Base-by-base conservation (phyloP, 805 yeast species). In the Kluyveromyces nonfermentans region DNA sequence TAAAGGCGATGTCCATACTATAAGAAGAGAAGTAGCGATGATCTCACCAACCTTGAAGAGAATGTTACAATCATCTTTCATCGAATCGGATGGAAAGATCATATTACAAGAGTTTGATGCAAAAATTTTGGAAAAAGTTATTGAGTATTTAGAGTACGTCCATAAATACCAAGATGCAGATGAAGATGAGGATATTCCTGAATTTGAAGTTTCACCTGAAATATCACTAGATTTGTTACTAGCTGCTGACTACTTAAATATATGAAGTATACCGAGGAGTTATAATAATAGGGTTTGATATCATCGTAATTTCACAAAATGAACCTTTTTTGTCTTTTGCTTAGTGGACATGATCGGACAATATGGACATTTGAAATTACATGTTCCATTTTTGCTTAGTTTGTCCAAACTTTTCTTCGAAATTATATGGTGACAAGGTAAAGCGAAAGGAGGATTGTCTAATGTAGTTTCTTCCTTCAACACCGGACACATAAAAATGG, bases 201-300 rank as follows among this genome's bases (percentile, higher is more conserved):
- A 85, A 44, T 93, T 93, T 63, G 83, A 84, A 32, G 78, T 93
- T 2, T 96, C 97, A 1, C 89, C 97, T 0, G 97, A 87, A 52
- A 75, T 90, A 77, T 96, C 97, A 0, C 68, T 90, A 48, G 97
- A 93, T 59, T 67, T 90, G 51, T 64, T 93, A 37, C 90, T 93
- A 32, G 96, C 95, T 20, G 96, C 97, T 1, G 98, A 93, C 59
- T 90, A 77, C 59, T 49, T 63, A 41, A 51, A 55, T 50, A 53
- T 63, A 43, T 55, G 49, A 44, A 18, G 32, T 33, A 16, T 25
- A 14, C 9, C 12, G 12, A 10, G 30, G 12, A 33, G 8, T 33
- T 8, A 33, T n/a, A 33, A 5, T n/a, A n/a, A n/a, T n/a, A n/a
- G 17, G 19, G 37, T 20, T 34, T 3, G 5, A 34, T n/a, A 34